phyloP scores from a whole-genome alignment of 345 rosid genomes.

The Litchi chinensis region DNA sequence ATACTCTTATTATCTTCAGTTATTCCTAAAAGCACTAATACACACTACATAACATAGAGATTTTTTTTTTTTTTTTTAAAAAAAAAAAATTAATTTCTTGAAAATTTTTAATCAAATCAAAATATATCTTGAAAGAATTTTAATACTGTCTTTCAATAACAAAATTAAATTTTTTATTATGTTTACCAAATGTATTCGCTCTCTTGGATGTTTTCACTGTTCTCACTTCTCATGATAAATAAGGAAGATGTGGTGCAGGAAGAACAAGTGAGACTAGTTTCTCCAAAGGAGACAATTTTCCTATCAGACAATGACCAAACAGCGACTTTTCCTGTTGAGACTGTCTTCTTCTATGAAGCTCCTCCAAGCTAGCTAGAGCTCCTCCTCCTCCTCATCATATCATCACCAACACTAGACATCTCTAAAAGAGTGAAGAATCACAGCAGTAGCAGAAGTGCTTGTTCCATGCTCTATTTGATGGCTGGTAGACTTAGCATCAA shows the following conservation, averaged over 20 bases:
- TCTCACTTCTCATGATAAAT: not conserved
- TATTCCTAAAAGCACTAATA: too few relatives aligned
- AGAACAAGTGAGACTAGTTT: conserved; percentile 13
- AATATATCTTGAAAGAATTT: too few relatives aligned
- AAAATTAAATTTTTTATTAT: too few relatives aligned
- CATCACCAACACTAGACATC: not conserved
- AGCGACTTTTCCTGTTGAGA: conserved; percentile 28
- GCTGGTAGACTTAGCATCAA: conserved; percentile 30
- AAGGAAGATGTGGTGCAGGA: conserved; percentile 14
- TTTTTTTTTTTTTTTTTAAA: too few relatives aligned
- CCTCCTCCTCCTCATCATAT: not conserved
- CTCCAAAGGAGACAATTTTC: conserved; percentile 22
- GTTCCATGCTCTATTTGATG: conserved; percentile 33
- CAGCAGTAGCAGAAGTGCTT: conserved; percentile 25
- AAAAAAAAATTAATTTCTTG: too few relatives aligned
- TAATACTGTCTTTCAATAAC: too few relatives aligned
- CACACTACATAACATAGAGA: too few relatives aligned
- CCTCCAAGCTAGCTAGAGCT: not conserved
- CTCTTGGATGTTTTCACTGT: not conserved
- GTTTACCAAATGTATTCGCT: not conserved
- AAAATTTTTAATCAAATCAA: too few relatives aligned
- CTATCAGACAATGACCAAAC: conserved; percentile 32
- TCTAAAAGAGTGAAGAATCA: conserved; percentile 17
- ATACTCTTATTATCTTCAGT: too few relatives aligned
- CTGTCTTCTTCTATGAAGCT: conserved; percentile 20